Evolutionary conservation across 1,139 yeast genomes (phyloP).

Genomic region (Yamadazyma buinensis): DNA sequence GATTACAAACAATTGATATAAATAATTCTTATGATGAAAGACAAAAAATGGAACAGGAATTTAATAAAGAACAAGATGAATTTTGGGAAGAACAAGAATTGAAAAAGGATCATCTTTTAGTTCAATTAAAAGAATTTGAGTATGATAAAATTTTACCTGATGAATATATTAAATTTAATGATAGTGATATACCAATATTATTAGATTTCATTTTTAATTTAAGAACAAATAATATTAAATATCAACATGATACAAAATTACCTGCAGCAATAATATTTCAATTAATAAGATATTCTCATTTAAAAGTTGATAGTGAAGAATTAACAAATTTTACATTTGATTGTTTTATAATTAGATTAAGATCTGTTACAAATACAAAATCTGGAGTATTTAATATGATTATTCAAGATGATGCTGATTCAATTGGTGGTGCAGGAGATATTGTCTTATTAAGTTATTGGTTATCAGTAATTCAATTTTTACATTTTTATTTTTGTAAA

Average conservation of each 20-base stretch:
- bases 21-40: slow-evolving; percentile 11
- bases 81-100: slow-evolving; percentile 29
- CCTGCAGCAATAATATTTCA: slow-evolving; percentile 72
- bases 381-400: slow-evolving; percentile 56
- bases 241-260: slow-evolving; percentile 52
- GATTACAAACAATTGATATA: slow-evolving; percentile 45
- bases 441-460: slow-evolving; percentile 70
- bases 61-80: slow-evolving; percentile 20
- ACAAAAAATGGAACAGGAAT: slow-evolving; percentile 17
- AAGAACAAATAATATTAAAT: slow-evolving; percentile 23
- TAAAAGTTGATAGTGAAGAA: slow-evolving; percentile 48
- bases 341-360: slow-evolving; percentile 56
- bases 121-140: slow-evolving; percentile 38
- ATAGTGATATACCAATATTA: slow-evolving; percentile 60
- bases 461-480: slow-evolving; percentile 64
- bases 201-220: slow-evolving; percentile 53
- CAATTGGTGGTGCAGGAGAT: slow-evolving; percentile 50
- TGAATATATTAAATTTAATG: slow-evolving; percentile 57
- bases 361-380: slow-evolving; percentile 56
- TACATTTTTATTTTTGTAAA: slow-evolving; percentile 60
- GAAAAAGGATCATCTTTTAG: slow-evolving; percentile 26
- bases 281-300: slow-evolving; percentile 60
- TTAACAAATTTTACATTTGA: slow-evolving; percentile 57
- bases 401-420: slow-evolving; percentile 20
- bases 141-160: slow-evolving; percentile 44